These are phyloP conservation scores for Panicum virgatum DNA, from an alignment of 202 grass and related monocot genomes.

Conservation along the genomic window DNA sequence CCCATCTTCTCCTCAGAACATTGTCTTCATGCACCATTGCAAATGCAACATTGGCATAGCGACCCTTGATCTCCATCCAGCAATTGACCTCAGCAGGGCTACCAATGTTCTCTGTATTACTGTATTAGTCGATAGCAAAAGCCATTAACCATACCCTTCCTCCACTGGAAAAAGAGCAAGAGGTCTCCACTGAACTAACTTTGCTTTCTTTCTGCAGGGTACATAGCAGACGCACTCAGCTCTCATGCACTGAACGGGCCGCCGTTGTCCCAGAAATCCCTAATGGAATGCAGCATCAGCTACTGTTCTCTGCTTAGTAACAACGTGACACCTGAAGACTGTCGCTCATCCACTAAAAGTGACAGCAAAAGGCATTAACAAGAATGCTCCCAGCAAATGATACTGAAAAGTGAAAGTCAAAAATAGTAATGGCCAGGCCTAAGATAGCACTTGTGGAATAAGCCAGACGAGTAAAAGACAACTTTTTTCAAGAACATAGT, in stretches of 20 bases:
- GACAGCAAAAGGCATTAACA: neutral
- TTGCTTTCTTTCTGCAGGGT: neutral
- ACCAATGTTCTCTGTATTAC: neutral
- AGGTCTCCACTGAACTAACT: neutral
- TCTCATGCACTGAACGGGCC: neutral
- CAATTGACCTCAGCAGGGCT: neutral
- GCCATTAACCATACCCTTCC: neutral
- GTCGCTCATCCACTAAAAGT: neutral
- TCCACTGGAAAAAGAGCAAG: neutral
- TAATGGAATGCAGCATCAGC: neutral
- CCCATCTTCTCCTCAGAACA: neutral
- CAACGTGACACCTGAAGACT: neutral
- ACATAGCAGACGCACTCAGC: neutral
- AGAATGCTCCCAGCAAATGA: neutral
- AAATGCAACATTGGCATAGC: neutral
- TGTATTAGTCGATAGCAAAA: neutral
- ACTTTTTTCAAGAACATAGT: neutral
- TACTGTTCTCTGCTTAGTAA: neutral
- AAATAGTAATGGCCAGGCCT: neutral
- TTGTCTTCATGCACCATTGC: neutral
- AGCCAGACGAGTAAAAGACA: neutral
- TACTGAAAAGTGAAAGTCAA: neutral
- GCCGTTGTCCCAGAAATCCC: neutral
- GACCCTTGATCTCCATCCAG: neutral
- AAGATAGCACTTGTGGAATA: neutral